Evolutionary conservation across 176 grass and related monocot genomes (phyloP).

Genomic region (Juncus effusus): DNA sequence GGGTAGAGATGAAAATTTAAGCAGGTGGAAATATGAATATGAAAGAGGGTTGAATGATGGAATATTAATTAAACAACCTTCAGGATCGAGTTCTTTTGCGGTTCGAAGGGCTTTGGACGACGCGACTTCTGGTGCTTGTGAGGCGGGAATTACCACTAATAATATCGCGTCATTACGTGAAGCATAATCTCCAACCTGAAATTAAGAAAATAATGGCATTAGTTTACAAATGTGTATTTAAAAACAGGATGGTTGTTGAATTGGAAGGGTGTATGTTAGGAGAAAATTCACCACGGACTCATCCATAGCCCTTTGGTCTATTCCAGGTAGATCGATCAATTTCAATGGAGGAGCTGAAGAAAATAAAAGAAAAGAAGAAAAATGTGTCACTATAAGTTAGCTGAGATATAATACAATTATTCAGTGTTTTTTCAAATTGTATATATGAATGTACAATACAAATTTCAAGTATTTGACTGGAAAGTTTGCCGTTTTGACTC

Average conservation of each 20-base stretch:
- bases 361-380: constrained; percentile 11
- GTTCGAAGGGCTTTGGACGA: constrained; percentile 70
- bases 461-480: not conserved
- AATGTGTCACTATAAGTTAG: constrained; percentile 8
- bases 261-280: not conserved
- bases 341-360: constrained; percentile 69
- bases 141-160: constrained; percentile 66
- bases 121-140: constrained; percentile 68
- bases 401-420: too few relatives aligned
- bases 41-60: not conserved
- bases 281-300: constrained; percentile 52
- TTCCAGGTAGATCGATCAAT: constrained; percentile 73
- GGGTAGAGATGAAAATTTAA: too few relatives aligned
- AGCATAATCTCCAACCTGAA: constrained; percentile 58
- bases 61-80: constrained; percentile 36
- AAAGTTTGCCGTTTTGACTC: not conserved
- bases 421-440: not conserved
- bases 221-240: not conserved
- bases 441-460: not conserved
- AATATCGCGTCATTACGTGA: constrained; percentile 66
- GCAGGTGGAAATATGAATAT: too few relatives aligned
- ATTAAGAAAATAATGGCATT: constrained; percentile 1
- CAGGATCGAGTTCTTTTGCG: constrained; percentile 69
- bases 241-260: not conserved
- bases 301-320: constrained; percentile 71